A percentile compares a stretch with the other conserved stretches of the same genome.
Conservation (phyloP, 2,329 filamentous ascomycete genomes). For the Talaromyces sp. region DNA sequence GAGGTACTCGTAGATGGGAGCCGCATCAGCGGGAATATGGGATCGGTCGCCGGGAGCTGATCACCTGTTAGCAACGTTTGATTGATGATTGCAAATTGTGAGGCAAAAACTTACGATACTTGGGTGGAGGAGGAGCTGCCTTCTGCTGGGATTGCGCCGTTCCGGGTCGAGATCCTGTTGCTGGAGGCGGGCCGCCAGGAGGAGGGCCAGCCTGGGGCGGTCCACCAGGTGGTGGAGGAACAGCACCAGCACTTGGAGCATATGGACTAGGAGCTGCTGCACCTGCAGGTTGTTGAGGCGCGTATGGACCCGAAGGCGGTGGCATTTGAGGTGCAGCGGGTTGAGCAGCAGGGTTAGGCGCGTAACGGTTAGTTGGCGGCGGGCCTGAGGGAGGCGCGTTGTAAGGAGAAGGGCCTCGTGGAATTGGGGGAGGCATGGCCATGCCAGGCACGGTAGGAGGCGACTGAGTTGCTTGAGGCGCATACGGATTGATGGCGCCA, state of each 20-base stretch:
- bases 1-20: slow-evolving; percentile 75
- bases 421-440: slow-evolving; percentile 52
- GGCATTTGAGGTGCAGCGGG: slow-evolving; percentile 42
- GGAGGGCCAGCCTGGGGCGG: slow-evolving; percentile 42
- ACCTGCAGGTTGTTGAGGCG: slow-evolving; percentile 43
- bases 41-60: slow-evolving; percentile 71
- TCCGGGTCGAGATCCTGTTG: slow-evolving; percentile 39
- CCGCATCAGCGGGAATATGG: slow-evolving; percentile 74
- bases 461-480: slow-evolving; percentile 32
- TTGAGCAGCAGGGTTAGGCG: slow-evolving; percentile 59
- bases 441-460: slow-evolving; percentile 37
- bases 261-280: slow-evolving; percentile 36
- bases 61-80: slow-evolving; percentile 12
- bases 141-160: slow-evolving; percentile 44
- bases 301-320: slow-evolving; percentile 53
- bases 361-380: slow-evolving; percentile 71
- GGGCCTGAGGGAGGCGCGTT: slow-evolving; percentile 67
- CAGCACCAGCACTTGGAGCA: slow-evolving; percentile 25
- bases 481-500: slow-evolving; percentile 35
- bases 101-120: slow-evolving; percentile 56
- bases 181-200: slow-evolving; percentile 27
- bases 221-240: slow-evolving; percentile 4
- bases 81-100: neutral
- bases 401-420: slow-evolving; percentile 78
- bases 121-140: slow-evolving; percentile 49